Evolutionary conservation across 768 basidiomycete genomes (phyloP), one percentile per base, ranked within the genome.

Genomic region (Hygrocybe punicea): DNA sequence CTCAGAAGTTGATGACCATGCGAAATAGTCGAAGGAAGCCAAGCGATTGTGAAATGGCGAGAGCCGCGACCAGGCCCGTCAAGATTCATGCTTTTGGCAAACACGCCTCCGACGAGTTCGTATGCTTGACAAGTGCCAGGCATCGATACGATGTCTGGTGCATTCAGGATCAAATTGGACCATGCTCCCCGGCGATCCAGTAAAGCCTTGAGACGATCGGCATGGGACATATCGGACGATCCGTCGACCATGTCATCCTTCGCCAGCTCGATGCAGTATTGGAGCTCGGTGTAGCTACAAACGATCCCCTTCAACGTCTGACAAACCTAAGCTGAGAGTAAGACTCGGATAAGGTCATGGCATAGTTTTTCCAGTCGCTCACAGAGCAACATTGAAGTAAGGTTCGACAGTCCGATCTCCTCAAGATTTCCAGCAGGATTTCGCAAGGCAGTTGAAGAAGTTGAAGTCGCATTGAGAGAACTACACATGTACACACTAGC

Each of bases 21-120:
- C 21, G 8, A 11, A 21, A 6, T 24, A 2, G 48, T 48, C 17
- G 70, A 56, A 47, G 75, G 65, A 55, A 75, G 48, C 64, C 63
- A 59, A 34, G 64, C 57, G 4, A 65, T 39, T 4, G 64, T 29
- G 21, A 73, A 59, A 17, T 64, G 53, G 2, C 51, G 51, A 14
- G 55, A 64, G 16, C 60, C 62, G 23, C 48, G 48, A 29, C 29
- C 8, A 52, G 51, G 29, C 29, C 19, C 51, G 44, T 21, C 24
- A 29, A 29, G 29, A 9, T 56, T 17, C 36, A 58, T 65, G 21
- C 66, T 73, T 63, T 82, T 79, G 35, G 77, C 81, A 64, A 85
- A 85, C 0, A 83, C 65, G 0, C 85, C 85, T 0, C 74, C 80
- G 4, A 85, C 84, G 58, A 86, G 73, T 58, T 86, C 84, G 62